phyloP scores from a whole-genome alignment of 2,329 filamentous ascomycete genomes.

The Stachybotrys elegans region DNA sequence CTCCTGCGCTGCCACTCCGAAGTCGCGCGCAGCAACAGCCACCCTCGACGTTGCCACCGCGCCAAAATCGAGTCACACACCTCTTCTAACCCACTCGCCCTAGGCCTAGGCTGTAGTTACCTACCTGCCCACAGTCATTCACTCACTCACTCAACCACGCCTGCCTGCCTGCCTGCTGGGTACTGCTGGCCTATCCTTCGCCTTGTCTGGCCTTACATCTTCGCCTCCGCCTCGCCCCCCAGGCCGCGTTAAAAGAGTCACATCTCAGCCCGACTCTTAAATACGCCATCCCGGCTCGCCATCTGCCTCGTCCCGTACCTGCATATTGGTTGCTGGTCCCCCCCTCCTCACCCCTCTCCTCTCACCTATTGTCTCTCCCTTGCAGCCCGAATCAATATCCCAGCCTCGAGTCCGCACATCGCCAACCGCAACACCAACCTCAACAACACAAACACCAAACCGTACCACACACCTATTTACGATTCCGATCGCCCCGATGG shows the following conservation, averaged over 20 bases:
- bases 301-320: conserved; percentile 21
- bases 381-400: conserved; percentile 1
- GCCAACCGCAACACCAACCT: conserved; percentile 7
- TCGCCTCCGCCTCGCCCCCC: conserved; percentile 26
- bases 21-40: conserved; percentile 22
- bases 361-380: conserved; percentile 2
- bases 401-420: conserved; percentile 8
- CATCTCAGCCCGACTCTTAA: conserved; percentile 22
- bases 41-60: conserved; percentile 27
- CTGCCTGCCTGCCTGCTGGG: conserved; percentile 16
- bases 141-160: conserved; percentile 14
- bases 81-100: conserved; percentile 8
- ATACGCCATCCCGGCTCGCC: conserved; percentile 19
- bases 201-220: conserved; percentile 13
- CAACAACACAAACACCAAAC: conserved; percentile 4
- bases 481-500: conserved; percentile 22
- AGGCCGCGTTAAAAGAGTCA: conserved; percentile 31
- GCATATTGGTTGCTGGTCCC: conserved; percentile 14
- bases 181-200: conserved; percentile 2
- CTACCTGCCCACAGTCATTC: conserved; percentile 20
- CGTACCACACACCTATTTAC: conserved; percentile 2
- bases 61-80: conserved; percentile 32
- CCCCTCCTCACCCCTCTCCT: background rate
- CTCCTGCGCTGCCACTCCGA: conserved; percentile 12
- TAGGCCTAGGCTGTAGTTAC: no score